Evolutionary conservation across 75 land plant genomes (phyloP), one percentile per base, ranked within the genome.

Genomic region (Cupressus sempervirens): DNA sequence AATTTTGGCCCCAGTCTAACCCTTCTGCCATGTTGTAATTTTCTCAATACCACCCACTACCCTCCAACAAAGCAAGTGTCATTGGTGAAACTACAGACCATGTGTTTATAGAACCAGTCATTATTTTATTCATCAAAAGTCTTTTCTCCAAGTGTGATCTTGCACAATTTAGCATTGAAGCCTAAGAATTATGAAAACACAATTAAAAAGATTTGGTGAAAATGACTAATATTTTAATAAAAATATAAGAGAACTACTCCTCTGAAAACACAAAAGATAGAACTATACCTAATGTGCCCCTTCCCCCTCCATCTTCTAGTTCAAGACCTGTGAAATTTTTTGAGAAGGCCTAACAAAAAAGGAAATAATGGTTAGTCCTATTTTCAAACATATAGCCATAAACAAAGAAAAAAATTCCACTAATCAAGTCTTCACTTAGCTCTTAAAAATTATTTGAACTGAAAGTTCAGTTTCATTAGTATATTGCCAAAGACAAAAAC

Each of bases 101-200:
- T 3, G 91, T 90, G 58, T 90, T 89, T 36, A 90, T 89, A 11
- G 91, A 90, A 14, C 91, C 91, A 46, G 91, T 90, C 91, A 90
- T 90, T 5, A 90, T 90, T 36, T 90, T 89, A 56, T 90, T 90
- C 91, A 90, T 90, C 56, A 90, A 45, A 45, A 90, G 82, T 67
- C 91, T 86, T 76, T 90, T 90, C 74, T 90, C 91, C 91, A 89
- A 90, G 56, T 90, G 91, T n/a, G 91, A 90, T 32, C 91, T 89
- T 89, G 88, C 68, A 45, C 3, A n/a, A 9, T 43, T 68, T 12
- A 32, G 32, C 74, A 72, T 68, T 65, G 8, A 68, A 68, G n/a
- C 34, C 9, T 68, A 26, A 29, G 32, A 68, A 68, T n/a, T 68
- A 68, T 68, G 13, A 68, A 23, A 56, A 68, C 2, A n/a, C 73